Evolutionary conservation across 2,329 filamentous ascomycete genomes (phyloP).

Genomic region (Monosporascus sp.): DNA sequence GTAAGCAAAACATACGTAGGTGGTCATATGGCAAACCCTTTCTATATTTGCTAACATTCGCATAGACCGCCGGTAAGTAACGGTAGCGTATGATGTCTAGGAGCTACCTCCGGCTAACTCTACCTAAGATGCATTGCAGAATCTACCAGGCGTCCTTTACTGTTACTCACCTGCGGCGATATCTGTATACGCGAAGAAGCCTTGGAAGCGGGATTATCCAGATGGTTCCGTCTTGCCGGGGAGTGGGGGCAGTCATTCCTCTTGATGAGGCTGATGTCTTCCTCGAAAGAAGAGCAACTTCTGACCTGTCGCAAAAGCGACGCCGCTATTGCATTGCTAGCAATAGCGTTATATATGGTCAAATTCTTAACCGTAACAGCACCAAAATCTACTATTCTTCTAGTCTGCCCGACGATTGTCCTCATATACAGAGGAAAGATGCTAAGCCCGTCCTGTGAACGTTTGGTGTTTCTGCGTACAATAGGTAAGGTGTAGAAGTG

Average conservation of each 20-base stretch:
- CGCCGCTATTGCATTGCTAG: too few relatives aligned
- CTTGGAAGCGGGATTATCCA: slow-evolving; percentile 1
- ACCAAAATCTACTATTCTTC: neutral
- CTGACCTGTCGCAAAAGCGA: slow-evolving; percentile 3
- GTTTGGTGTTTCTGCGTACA: slow-evolving; percentile 15
- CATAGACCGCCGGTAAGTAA: neutral
- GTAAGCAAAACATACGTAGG: slow-evolving; percentile 18
- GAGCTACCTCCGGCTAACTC: neutral
- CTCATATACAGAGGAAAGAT: too few relatives aligned
- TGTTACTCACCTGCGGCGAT: slow-evolving; percentile 17
- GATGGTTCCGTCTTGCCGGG: slow-evolving; percentile 8
- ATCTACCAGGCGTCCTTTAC: slow-evolving; percentile 14
- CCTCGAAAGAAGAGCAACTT: slow-evolving; percentile 3
- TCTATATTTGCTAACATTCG: neutral
- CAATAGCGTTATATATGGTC: slow-evolving; percentile 8
- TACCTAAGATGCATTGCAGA: slow-evolving; percentile 18
- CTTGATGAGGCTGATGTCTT: neutral
- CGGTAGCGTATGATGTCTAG: neutral
- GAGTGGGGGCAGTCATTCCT: slow-evolving; percentile 7
- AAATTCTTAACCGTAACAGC: too few relatives aligned
- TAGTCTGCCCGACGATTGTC: too few relatives aligned
- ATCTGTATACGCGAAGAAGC: slow-evolving; percentile 5
- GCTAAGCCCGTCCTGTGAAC: neutral
- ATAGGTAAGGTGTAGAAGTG: slow-evolving; percentile 5
- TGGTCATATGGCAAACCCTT: neutral